Evolutionary conservation across 768 basidiomycete species (phyloP).

Genomic region (Podaxis mareebaensis): DNA sequence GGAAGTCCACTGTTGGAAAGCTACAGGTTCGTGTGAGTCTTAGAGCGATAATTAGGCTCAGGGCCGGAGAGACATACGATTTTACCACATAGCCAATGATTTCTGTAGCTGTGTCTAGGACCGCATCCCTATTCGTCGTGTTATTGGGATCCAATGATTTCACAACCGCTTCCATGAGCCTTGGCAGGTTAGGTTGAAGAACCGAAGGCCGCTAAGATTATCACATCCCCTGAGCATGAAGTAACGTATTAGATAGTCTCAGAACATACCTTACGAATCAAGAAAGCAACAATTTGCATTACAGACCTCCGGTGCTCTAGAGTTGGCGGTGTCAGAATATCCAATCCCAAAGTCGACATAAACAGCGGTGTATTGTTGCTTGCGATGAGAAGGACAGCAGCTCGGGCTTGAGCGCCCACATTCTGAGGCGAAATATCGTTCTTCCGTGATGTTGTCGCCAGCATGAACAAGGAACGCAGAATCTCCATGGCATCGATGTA

Average conservation of each 20-base stretch:
- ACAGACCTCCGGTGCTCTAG: conserved; percentile 83
- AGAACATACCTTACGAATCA: conserved; percentile 78
- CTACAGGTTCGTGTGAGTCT: conserved; percentile 36
- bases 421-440: conserved; percentile 70
- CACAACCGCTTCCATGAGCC: conserved; percentile 92
- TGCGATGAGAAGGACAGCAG: conserved; percentile 85
- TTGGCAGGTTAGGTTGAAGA: conserved; percentile 79
- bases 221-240: background rate
- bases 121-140: conserved; percentile 74
- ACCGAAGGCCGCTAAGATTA: conserved; percentile 72
- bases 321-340: conserved; percentile 77
- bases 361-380: conserved; percentile 82
- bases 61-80: conserved; percentile 52
- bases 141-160: conserved; percentile 94
- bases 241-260: background rate
- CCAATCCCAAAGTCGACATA: conserved; percentile 91
- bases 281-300: conserved; percentile 90
- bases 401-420: conserved; percentile 74
- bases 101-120: conserved; percentile 89
- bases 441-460: conserved; percentile 74
- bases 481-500: conserved; percentile 90
- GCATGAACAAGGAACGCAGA: conserved; percentile 76
- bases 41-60: background rate
- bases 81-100: conserved; percentile 94
- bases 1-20: conserved; percentile 94